These are phyloP conservation scores for Triadica sebifera DNA, from an alignment of 345 rosid genomes.

Conservation along the genomic window DNA sequence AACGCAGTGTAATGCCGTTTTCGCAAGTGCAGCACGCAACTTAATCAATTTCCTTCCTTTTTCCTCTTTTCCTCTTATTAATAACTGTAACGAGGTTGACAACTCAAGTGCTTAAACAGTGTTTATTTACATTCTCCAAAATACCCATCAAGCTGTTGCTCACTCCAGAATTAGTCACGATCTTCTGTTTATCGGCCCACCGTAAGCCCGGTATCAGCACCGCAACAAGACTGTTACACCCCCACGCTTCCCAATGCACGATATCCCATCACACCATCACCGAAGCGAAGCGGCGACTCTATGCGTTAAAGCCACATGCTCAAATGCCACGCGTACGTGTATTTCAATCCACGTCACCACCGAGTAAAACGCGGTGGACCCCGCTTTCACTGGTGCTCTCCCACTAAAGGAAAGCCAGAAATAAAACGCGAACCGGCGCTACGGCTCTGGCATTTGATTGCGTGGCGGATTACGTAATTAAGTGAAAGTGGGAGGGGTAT, in stretches of 20 bases:
- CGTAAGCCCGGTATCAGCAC: conserved; percentile 10
- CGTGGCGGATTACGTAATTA: conserved; percentile 34
- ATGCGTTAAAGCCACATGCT: conserved; percentile 13
- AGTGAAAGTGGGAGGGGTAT: conserved; percentile 20
- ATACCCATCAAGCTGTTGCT: conserved; percentile 6
- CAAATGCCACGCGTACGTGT: neutral
- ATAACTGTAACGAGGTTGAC: conserved; percentile 16
- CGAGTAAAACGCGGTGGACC: conserved; percentile 1
- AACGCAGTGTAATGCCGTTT: no score
- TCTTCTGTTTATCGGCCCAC: conserved; percentile 14
- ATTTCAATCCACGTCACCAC: neutral
- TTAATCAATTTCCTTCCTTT: neutral
- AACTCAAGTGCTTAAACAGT: conserved; percentile 6
- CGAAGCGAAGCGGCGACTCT: neutral
- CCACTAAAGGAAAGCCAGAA: conserved; percentile 10
- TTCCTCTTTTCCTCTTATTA: no score
- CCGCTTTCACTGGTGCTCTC: conserved; percentile 15
- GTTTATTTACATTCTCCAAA: neutral
- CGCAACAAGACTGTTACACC: conserved; percentile 15
- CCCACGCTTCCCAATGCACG: conserved; percentile 8
- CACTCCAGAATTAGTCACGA: neutral
- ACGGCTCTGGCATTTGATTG: conserved; percentile 15
- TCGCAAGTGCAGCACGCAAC: no score
- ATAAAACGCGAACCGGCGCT: conserved; percentile 38
- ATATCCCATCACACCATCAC: neutral